A percentile compares a stretch with the other conserved stretches of the same genome.
Conservation (phyloP, 2,329 filamentous ascomycete species). For the Aspergillus fumigatus region DNA sequence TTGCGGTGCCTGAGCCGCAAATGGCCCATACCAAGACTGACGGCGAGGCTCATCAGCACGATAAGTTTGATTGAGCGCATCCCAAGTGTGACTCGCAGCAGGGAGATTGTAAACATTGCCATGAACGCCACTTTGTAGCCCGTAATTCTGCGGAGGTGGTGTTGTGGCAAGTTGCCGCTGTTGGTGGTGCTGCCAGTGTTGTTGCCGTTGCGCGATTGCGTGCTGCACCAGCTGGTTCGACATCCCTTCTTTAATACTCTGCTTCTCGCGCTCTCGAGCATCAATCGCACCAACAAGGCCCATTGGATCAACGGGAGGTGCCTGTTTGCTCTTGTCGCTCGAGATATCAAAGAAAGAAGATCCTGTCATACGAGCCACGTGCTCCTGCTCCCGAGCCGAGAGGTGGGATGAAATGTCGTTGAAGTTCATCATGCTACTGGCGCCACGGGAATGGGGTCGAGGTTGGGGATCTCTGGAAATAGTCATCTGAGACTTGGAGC, state of each 20-base stretch:
- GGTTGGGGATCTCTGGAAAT: conserved; percentile 19
- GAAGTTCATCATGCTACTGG: conserved; percentile 47
- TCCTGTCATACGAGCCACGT: conserved; percentile 77
- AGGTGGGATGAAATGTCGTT: conserved; percentile 57
- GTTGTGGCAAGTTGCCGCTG: conserved; percentile 32
- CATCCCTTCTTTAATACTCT: conserved; percentile 63
- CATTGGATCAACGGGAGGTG: conserved; percentile 46
- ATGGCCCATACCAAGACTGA: conserved; percentile 30
- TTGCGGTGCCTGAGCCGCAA: conserved; percentile 20
- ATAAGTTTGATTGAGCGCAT: conserved; percentile 30
- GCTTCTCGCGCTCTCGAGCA: conserved; percentile 71
- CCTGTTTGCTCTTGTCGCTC: conserved; percentile 48
- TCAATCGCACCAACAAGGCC: conserved; percentile 77
- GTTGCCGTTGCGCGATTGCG: conserved; percentile 65
- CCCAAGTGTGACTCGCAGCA: conserved; percentile 33
- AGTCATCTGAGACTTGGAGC: conserved; percentile 31
- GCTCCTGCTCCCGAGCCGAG: conserved; percentile 84
- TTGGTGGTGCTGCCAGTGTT: conserved; percentile 44
- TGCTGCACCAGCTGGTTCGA: conserved; percentile 68
- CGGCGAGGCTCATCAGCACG: conserved; percentile 30
- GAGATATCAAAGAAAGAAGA: conserved; percentile 69
- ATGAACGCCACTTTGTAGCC: conserved; percentile 9
- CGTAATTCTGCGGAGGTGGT: conserved; percentile 9
- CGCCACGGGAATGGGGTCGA: conserved; percentile 52
- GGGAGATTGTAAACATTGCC: conserved; percentile 32